Evolutionary conservation across 176 grass and related monocot genomes (phyloP), one percentile per base, ranked within the genome.

Genomic region (Cocos nucifera): DNA sequence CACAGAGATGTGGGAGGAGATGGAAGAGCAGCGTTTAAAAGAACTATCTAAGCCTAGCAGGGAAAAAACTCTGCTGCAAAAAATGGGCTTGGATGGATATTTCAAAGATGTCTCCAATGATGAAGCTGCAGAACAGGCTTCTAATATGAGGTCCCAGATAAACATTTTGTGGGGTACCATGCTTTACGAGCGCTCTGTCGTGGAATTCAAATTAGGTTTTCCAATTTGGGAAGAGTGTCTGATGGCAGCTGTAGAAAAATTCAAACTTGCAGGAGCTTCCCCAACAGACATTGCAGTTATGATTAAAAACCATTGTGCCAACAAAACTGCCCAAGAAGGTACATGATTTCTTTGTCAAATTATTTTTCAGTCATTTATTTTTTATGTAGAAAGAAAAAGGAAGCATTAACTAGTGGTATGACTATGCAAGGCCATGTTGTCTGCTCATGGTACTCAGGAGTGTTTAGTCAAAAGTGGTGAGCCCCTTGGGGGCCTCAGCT

Each of bases 91-190:
- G 52, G 77, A 79, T 70, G 61, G 70, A n/a, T 75, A 54, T 64
- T 61, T 77, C 49, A 82, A 79, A 28, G 73, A 72, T 53, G 21
- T 83, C 6, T 72, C 83, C 7, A 22, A 58, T 12, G 77, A 86
- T 53, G 83, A 86, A 79, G 73, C 77, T 32, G 78, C 81, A 26
- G 77, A 85, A 29, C 84, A 88, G 66, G 70, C 83, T 50, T 76
- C 84, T 23, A 81, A 59, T 28, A 73, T 91, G 76, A 70, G 78
- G 64, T 82, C 87, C 59, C 92, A 91, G 58, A 80, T 91, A 39
- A 91, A 97, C 65, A 87, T 90, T 70, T 73, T 85, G 25, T 97
- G 92, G 92, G 92, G 83, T 21, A 84, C 87, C 35, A 88, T 97
- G 65, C 86, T 97, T 62, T 97, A 97, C 57, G 87, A 91, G 58